Conservation (phyloP, 1,284 basidiomycete species). For the Volvariella volvacea region DNA sequence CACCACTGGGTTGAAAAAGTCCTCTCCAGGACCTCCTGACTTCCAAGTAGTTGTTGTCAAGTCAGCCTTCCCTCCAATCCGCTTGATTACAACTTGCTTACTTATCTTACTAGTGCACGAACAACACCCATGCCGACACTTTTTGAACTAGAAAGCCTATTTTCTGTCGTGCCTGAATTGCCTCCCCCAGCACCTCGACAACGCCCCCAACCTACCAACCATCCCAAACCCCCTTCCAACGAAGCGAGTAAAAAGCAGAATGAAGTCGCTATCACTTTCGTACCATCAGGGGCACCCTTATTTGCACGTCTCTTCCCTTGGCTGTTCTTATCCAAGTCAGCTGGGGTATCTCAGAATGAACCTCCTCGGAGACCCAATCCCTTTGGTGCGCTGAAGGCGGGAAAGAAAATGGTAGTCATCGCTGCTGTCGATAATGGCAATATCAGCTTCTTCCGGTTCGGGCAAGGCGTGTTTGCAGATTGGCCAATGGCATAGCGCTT, state of each 20-base stretch:
- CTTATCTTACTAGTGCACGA: conserved; percentile 43
- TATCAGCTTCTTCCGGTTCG: conserved; percentile 86
- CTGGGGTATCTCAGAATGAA: conserved; percentile 19
- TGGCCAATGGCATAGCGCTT: conserved; percentile 65
- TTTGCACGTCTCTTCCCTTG: conserved; percentile 22
- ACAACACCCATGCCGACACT: conserved; percentile 70
- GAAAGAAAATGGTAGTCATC: conserved; percentile 80
- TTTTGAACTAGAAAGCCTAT: conserved; percentile 59
- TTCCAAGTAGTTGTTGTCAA: conserved; percentile 84
- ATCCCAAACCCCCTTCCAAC: conserved; percentile 5
- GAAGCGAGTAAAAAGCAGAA: not conserved
- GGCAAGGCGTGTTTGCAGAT: conserved; percentile 79
- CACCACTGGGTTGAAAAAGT: conserved; percentile 74
- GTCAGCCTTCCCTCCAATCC: conserved; percentile 36
- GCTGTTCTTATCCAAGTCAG: conserved; percentile 21
- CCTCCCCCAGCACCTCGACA: conserved; percentile 49
- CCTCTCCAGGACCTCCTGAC: conserved; percentile 75
- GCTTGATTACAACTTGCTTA: conserved; percentile 2
- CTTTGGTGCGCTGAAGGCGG: conserved; percentile 76
- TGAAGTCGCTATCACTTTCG: not conserved
- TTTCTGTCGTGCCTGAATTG: conserved; percentile 51
- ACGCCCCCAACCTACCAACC: conserved; percentile 17
- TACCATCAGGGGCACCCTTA: too few species aligned
- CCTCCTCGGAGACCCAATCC: conserved; percentile 44
- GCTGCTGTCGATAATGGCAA: conserved; percentile 89